Percentiles rank a stretch among this genome's conserved stretches.
Conservation (phyloP, 495 filamentous ascomycete species). For the Entonaema liquescens region DNA sequence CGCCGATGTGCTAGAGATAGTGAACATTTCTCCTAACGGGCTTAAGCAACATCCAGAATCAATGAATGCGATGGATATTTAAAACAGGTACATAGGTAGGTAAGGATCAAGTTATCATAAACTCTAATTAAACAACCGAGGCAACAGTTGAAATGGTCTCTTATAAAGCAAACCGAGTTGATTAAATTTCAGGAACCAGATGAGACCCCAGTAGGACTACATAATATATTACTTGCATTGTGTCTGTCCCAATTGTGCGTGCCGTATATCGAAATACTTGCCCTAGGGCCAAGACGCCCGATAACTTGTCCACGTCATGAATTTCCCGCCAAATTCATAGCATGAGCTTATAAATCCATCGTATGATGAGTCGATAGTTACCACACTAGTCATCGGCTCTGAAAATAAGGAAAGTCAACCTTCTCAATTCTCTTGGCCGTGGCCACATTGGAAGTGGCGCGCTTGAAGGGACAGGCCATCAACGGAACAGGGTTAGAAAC, state of each 20-base stretch:
- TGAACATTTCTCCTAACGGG: no score
- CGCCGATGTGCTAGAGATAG: no score
- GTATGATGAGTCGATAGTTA: background rate
- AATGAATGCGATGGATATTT: no score
- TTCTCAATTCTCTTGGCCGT: background rate
- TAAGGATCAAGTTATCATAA: no score
- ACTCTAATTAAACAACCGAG: background rate
- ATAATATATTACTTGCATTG: background rate
- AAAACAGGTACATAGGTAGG: no score
- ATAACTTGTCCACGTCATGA: background rate
- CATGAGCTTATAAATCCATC: background rate
- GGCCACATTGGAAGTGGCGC: background rate
- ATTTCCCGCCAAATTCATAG: background rate
- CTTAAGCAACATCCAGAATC: no score
- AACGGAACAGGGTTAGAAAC: slow-evolving; percentile 15
- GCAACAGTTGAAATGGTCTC: background rate
- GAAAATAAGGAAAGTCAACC: slow-evolving; percentile 4
- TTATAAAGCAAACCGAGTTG: background rate
- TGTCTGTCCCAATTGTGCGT: background rate
- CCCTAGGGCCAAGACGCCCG: background rate
- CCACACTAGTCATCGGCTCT: background rate
- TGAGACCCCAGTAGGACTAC: background rate
- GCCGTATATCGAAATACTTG: background rate
- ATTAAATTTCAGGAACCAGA: background rate
- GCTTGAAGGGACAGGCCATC: slow-evolving; percentile 8